Evolutionary conservation across 2,329 filamentous ascomycete species (phyloP), one percentile per base, ranked within the genome.

Genomic region (Xylariales sp.): DNA sequence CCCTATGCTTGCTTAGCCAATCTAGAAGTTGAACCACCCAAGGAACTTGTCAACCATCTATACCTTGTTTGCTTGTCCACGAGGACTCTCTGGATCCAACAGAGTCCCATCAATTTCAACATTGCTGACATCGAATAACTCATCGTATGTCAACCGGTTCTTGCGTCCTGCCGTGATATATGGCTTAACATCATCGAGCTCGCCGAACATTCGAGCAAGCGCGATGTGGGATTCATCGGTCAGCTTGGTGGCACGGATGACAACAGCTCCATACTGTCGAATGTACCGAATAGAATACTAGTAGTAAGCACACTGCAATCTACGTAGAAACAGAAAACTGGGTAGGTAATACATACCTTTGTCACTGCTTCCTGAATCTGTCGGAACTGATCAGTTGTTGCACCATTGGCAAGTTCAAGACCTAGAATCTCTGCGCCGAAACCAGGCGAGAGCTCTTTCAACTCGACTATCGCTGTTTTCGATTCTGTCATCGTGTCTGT

Each of bases 81-180:
- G 61, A 15, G 64, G 57, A 37, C 57, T 61, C 36, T 63, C 57
- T 4, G 62, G 46, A 24, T 63, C 55, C n/a, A 72, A 57, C 2
- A 72, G 47, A 1, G 55, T 54, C 30, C 67, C 68, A 29, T 74
- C 64, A 2, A 62, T 60, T 33, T 74, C 65, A 11, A 78, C 56
- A 51, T 81, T 81, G 36, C 70, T 64, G 1, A 73, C 73, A 45
- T 81, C 76, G 51, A 79, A 79, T 1, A 81, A 63, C 51, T 78
- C 69, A 29, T 65, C 57, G 42, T 69, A 63, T 2, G 55, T 48
- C 43, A 73, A 67, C 15, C 74, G 67, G 40, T 67, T 61, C 47
- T 65, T 63, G 29, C 70, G 65, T 13, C 68, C 59, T 10, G 29
- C 29, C 2, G 55, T 56, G 6, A 69, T 56, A 54, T 72, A 78